Conservation (phyloP, 2,329 filamentous ascomycete species). For the Botryotinia calthae region DNA sequence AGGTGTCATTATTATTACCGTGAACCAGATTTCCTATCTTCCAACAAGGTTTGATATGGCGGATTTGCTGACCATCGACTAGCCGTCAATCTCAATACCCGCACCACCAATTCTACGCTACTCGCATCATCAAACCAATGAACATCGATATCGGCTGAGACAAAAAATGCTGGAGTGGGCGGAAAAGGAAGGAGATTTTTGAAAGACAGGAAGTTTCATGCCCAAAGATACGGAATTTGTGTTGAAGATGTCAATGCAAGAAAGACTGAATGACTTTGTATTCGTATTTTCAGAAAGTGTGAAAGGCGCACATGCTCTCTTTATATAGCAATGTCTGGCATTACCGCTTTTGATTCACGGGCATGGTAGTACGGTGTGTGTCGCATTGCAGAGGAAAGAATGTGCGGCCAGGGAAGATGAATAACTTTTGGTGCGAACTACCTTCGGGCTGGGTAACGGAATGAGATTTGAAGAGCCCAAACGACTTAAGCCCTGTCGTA, state of each 20-base stretch:
- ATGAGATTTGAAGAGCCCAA: not conserved
- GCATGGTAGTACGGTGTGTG: not conserved
- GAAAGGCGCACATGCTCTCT: constrained; percentile 14
- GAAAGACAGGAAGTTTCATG: constrained; percentile 3
- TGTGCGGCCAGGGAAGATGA: not conserved
- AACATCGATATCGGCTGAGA: not conserved
- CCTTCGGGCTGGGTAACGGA: not conserved
- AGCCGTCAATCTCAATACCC: not conserved
- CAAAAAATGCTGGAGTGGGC: not conserved
- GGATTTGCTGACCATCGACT: constrained; percentile 1
- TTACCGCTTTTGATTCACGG: not conserved
- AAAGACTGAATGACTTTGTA: not conserved
- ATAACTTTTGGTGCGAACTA: not conserved
- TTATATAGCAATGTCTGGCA: constrained; percentile 5
- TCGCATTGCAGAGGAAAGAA: constrained; percentile 3
- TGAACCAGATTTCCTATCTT: constrained; percentile 8
- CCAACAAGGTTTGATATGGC: not conserved
- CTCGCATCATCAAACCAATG: constrained; percentile 4
- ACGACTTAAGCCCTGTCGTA: constrained; percentile 1
- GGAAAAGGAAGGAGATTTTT: not conserved
- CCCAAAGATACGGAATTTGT: not conserved
- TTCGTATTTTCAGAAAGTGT: not conserved
- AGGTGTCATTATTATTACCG: not conserved
- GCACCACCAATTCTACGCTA: not conserved
- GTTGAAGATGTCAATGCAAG: not conserved